Percentiles rank a stretch among this genome's conserved stretches.
Evolutionary conservation across 345 rosid genomes (phyloP).

Genomic region (Populus simonii): DNA sequence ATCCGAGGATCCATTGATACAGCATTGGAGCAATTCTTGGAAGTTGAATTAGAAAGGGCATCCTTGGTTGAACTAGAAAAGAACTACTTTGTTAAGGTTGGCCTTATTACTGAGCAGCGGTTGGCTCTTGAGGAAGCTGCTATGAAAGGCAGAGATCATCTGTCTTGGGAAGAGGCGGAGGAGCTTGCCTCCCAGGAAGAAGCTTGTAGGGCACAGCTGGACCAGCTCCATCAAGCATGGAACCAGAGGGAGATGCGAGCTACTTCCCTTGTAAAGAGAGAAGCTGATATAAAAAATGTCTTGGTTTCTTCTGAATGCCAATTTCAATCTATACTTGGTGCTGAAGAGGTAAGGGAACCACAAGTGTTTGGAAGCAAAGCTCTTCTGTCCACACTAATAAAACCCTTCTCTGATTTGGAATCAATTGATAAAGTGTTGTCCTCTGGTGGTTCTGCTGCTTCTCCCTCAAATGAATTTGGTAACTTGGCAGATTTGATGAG

Average conservation of each 20-base stretch:
- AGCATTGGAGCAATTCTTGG: conserved; percentile 71
- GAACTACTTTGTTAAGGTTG: conserved; percentile 76
- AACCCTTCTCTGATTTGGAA: conserved; percentile 73
- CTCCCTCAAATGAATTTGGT: conserved; percentile 39
- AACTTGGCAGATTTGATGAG: conserved; percentile 45
- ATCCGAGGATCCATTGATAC: conserved; percentile 71
- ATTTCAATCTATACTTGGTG: conserved; percentile 52
- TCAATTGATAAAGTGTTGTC: conserved; percentile 49
- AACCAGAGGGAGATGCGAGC: conserved; percentile 62
- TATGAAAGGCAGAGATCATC: conserved; percentile 76
- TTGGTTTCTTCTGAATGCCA: conserved; percentile 55
- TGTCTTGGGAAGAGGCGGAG: conserved; percentile 98
- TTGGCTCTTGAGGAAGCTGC: conserved; percentile 87
- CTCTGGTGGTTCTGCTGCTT: conserved; percentile 36
- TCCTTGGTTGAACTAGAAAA: conserved; percentile 77
- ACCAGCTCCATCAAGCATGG: conserved; percentile 81
- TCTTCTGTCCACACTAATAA: conserved; percentile 47
- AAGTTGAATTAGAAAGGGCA: conserved; percentile 68
- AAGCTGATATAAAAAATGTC: conserved; percentile 56
- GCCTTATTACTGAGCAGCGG: conserved; percentile 76
- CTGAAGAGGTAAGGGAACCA: conserved; percentile 46
- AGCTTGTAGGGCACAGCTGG: conserved; percentile 83
- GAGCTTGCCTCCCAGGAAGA: conserved; percentile 95
- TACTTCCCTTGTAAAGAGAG: conserved; percentile 58
- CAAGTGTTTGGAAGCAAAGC: conserved; percentile 53